Conservation (phyloP, 306 rosid genomes). For the Aeschynomene evenia region DNA sequence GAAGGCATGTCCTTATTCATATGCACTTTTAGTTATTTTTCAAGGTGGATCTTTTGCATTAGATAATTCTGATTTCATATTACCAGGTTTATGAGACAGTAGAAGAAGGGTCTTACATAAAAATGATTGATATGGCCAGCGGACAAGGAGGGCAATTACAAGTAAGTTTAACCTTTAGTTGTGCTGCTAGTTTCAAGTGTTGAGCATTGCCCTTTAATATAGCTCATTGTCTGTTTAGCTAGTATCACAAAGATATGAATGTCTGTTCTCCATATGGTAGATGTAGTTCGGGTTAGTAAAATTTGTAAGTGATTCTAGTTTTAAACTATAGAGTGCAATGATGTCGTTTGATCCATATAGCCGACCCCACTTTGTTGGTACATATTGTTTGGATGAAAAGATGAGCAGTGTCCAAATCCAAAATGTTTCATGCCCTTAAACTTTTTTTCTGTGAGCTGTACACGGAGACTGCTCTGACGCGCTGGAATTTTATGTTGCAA, state of each 20-base stretch:
- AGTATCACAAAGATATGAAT: background rate
- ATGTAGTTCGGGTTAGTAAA: background rate
- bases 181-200: constrained; percentile 5
- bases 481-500: constrained; percentile 8
- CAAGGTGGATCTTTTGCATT: constrained; percentile 17
- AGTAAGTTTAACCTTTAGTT: constrained; percentile 49
- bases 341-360: background rate
- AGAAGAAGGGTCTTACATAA: constrained; percentile 96
- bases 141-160: constrained; percentile 96
- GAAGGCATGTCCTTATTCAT: constrained; percentile 56
- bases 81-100: constrained; percentile 93
- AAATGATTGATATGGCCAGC: constrained; percentile 99
- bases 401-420: background rate
- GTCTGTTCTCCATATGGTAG: constrained; percentile 10
- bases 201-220: background rate
- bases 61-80: constrained; percentile 26
- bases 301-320: background rate
- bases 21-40: constrained; percentile 27
- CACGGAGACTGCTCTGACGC: background rate
- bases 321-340: constrained; percentile 17
- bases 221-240: constrained; percentile 20
- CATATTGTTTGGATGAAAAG: background rate
- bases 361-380: too few species aligned
- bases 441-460: background rate
- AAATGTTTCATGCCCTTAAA: constrained; percentile 4